Evolutionary conservation across 2,329 filamentous ascomycete genomes (phyloP).

Genomic region (Gremmenia infestans): DNA sequence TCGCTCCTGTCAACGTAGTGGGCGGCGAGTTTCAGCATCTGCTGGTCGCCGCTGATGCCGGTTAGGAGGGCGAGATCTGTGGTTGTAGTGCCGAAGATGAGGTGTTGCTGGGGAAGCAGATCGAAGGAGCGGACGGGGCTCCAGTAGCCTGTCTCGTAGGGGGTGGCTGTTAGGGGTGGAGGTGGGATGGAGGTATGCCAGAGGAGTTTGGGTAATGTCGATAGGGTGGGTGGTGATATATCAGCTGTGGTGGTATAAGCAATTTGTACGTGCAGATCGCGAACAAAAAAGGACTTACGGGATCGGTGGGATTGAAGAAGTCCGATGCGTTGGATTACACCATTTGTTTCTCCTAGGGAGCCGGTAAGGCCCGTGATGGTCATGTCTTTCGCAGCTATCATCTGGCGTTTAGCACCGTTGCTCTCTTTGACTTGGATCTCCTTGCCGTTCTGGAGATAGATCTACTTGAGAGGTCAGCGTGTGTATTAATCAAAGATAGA

Average conservation of each 20-base stretch:
- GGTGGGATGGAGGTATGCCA: conserved; percentile 9
- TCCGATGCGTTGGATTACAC: conserved; percentile 12
- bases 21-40: not conserved
- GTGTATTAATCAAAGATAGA: no score
- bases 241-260: no score
- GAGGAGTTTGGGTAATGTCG: conserved; percentile 6
- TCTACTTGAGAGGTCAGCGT: not conserved
- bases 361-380: conserved; percentile 8
- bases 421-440: not conserved
- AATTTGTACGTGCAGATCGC: no score
- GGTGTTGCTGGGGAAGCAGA: conserved; percentile 3
- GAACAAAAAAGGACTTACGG: not conserved
- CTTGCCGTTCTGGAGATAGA: conserved; percentile 2
- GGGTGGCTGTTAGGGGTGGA: not conserved
- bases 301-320: conserved; percentile 10
- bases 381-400: conserved; percentile 2
- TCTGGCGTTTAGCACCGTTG: conserved; percentile 5
- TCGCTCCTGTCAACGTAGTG: conserved; percentile 4
- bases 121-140: conserved; percentile 9
- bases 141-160: conserved; percentile 15
- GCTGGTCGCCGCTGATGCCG: conserved; percentile 8
- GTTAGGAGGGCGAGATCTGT: conserved; percentile 2
- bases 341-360: conserved; percentile 5
- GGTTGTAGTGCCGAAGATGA: conserved; percentile 5
- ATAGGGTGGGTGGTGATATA: not conserved